Evolutionary conservation across 805 yeast genomes (phyloP), one percentile per base, ranked within the genome.

Genomic region (Metschnikowia cerradonensis): DNA sequence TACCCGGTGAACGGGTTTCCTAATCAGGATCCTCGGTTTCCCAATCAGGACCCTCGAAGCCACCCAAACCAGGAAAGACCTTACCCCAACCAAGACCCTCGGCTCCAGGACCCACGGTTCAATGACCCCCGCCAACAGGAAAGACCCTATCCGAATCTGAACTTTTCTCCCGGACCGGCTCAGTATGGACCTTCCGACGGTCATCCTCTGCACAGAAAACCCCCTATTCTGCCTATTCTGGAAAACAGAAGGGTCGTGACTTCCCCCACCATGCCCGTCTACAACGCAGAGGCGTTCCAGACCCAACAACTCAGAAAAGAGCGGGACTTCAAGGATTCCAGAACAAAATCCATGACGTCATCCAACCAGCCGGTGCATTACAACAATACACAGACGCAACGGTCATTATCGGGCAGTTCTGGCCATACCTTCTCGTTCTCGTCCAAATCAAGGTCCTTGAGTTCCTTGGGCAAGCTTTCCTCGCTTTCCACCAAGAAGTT

Each of bases 401-500:
- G 72, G 48, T 58, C 71, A 2, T 66, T 66, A 49, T 70, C 58
- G 17, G 50, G 49, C 30, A 44, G 51, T n/a, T 50, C 55, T 3
- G 50, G 55, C 6, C 56, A 51, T 40, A 47, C 59, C 6, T 56
- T 54, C 32, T 51, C 76, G 22, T 61, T 73, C 15, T 61, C 73
- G 2, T 70, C 76, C 7, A 71, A 70, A 48, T 70, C 75, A 2
- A 57, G 76, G 34, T 73, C 77, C 1, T 71, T 73, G 48, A 65
- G 73, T 15, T 73, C 78, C 1, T 63, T 74, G 44, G 65, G 72
- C 13, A 74, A 72, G 53, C 61, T 72, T 19, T 71, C 77, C 3
- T 70, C 63, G 3, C 63, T 73, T 23, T 70, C 77, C 6, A 68
- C 74, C n/a, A 72, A 71, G 49, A 72, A 69, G 56, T 67, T 69